Conservation (phyloP, 176 grass and related monocot species). For the Phyllostachys edulis region DNA sequence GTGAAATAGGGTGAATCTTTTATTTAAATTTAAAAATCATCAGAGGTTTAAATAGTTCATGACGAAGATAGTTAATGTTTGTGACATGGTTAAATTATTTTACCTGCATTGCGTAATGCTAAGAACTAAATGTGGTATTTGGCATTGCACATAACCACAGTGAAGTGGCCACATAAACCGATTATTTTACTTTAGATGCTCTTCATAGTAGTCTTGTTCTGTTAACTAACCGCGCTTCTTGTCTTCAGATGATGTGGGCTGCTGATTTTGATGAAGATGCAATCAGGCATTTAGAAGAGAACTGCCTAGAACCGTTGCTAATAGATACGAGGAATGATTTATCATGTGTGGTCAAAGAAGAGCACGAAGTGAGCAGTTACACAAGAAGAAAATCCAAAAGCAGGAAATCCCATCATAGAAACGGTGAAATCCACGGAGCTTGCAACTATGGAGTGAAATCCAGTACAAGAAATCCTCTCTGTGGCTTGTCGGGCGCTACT, state of each 20-base stretch:
- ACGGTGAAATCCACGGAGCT: constrained; percentile 50
- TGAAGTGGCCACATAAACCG: background rate
- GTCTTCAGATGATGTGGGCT: constrained; percentile 99
- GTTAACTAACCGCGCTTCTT: constrained; percentile 12
- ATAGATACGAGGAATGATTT: constrained; percentile 48
- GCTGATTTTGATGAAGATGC: constrained; percentile 95
- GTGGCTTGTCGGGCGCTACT: constrained; percentile 75
- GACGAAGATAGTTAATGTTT: background rate
- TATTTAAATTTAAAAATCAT: background rate
- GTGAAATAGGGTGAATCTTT: background rate
- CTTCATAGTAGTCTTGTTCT: constrained; percentile 12
- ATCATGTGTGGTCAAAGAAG: constrained; percentile 52
- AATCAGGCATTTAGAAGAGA: constrained; percentile 58
- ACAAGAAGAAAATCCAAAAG: constrained; percentile 66
- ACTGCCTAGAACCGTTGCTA: constrained; percentile 72
- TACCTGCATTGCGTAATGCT: constrained; percentile 1
- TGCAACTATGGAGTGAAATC: constrained; percentile 48
- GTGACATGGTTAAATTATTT: constrained; percentile 4
- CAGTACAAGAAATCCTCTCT: constrained; percentile 64
- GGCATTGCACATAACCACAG: background rate
- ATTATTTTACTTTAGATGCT: constrained; percentile 16
- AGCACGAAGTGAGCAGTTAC: constrained; percentile 39
- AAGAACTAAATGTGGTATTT: background rate
- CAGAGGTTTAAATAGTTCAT: constrained; percentile 1
- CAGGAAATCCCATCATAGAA: constrained; percentile 46